Conservation (phyloP, 371 early-diverging fungal species). For the Mortierella sp. region DNA sequence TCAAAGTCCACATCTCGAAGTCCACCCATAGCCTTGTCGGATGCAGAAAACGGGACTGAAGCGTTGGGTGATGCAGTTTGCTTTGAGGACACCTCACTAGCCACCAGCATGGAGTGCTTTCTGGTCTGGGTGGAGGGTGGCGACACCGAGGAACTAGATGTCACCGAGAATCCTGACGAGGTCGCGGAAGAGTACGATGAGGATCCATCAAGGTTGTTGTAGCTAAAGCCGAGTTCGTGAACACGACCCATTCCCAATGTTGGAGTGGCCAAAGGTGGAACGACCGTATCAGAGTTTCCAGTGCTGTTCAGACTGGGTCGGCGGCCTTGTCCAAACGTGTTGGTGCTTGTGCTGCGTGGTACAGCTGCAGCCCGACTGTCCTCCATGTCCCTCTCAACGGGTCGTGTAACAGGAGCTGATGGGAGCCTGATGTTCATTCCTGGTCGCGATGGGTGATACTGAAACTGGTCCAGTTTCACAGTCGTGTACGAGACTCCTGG, state of each 20-base stretch:
- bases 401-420: not conserved
- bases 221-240: not conserved
- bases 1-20: constrained; percentile 41
- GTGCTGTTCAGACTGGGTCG: constrained; percentile 21
- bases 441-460: not conserved
- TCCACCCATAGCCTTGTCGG: not conserved
- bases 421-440: not conserved
- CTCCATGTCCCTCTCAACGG: not conserved
- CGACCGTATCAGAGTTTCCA: too few relatives aligned
- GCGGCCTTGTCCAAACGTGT: constrained; percentile 36
- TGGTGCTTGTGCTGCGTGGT: constrained; percentile 3
- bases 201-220: constrained; percentile 5
- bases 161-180: constrained; percentile 24
- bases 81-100: too few relatives aligned
- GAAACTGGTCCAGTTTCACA: constrained; percentile 16
- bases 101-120: constrained; percentile 11
- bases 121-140: constrained; percentile 19
- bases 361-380: not conserved
- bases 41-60: not conserved
- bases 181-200: constrained; percentile 43
- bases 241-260: not conserved
- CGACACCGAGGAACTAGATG: constrained; percentile 20
- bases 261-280: too few relatives aligned
- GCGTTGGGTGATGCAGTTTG: too few relatives aligned
- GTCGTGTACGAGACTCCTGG: constrained; percentile 9